Conservation (phyloP, 306 rosid species). For the Astragalus membranaceus region DNA sequence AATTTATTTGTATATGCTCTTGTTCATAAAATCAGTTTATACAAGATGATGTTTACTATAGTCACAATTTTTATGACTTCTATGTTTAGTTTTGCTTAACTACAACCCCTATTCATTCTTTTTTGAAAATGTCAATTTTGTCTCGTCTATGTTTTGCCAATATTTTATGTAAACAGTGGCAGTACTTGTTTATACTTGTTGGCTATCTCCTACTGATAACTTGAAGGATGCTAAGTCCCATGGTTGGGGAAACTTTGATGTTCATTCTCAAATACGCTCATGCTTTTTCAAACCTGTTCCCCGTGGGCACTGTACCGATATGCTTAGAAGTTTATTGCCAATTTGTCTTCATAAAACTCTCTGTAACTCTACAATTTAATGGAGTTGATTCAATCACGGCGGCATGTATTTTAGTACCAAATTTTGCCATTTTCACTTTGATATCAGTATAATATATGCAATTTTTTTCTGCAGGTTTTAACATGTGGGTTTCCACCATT, state of each 20-base stretch:
- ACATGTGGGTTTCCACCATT: constrained; percentile 94
- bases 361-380: no score
- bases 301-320: neutral
- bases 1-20: neutral
- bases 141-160: neutral
- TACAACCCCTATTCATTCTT: neutral
- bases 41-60: neutral
- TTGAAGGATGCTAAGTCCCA: neutral
- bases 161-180: neutral
- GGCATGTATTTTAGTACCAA: neutral
- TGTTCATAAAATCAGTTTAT: neutral
- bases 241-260: neutral
- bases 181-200: neutral
- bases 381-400: neutral
- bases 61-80: neutral
- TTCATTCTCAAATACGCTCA: neutral
- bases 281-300: neutral
- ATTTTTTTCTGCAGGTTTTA: constrained; percentile 45
- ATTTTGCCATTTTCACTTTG: neutral
- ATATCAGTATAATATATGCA: constrained; percentile 9
- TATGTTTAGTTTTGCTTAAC: neutral
- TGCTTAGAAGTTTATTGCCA: neutral
- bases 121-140: neutral
- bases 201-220: neutral
- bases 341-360: no score